phyloP scores from a whole-genome alignment of 768 basidiomycete species.

The Collybia sp. region DNA sequence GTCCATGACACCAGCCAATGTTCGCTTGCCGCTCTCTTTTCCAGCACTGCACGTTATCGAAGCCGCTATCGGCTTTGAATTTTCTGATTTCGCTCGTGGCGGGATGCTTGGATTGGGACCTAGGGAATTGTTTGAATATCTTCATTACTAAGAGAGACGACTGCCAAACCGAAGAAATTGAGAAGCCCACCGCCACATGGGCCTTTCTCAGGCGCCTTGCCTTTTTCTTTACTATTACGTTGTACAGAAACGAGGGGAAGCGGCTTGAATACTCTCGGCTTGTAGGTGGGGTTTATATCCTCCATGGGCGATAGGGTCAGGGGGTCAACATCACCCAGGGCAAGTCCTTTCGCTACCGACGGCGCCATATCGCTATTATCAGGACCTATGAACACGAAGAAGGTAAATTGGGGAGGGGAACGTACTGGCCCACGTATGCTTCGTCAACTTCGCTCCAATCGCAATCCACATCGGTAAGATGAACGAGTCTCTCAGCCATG shows the following conservation, averaged over 20 bases:
- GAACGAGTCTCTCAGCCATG: conserved; percentile 52
- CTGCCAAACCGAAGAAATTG: conserved; percentile 61
- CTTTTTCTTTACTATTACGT: conserved; percentile 35
- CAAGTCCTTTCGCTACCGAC: conserved; percentile 59
- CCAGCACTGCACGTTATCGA: conserved; percentile 30
- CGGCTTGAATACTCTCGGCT: conserved; percentile 47
- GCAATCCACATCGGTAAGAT: conserved; percentile 59
- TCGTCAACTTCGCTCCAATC: conserved; percentile 59
- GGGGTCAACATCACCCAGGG: conserved; percentile 68
- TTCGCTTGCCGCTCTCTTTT: conserved; percentile 71
- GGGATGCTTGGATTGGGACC: conserved; percentile 39
- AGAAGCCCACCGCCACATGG: conserved; percentile 37
- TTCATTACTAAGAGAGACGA: background rate
- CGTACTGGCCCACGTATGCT: conserved; percentile 69
- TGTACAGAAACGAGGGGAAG: conserved; percentile 18
- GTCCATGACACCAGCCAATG: conserved; percentile 67
- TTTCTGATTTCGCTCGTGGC: conserved; percentile 13
- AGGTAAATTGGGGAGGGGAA: conserved; percentile 2
- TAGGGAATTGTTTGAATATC: conserved; percentile 9
- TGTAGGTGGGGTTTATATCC: conserved; percentile 71
- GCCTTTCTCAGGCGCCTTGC: conserved; percentile 35
- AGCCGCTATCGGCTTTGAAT: conserved; percentile 9
- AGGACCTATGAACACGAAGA: conserved; percentile 6
- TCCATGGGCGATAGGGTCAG: conserved; percentile 61
- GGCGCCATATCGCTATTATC: conserved; percentile 56